Base-by-base conservation (phyloP, 768 basidiomycete species). In the Mycena rebaudengoi region DNA sequence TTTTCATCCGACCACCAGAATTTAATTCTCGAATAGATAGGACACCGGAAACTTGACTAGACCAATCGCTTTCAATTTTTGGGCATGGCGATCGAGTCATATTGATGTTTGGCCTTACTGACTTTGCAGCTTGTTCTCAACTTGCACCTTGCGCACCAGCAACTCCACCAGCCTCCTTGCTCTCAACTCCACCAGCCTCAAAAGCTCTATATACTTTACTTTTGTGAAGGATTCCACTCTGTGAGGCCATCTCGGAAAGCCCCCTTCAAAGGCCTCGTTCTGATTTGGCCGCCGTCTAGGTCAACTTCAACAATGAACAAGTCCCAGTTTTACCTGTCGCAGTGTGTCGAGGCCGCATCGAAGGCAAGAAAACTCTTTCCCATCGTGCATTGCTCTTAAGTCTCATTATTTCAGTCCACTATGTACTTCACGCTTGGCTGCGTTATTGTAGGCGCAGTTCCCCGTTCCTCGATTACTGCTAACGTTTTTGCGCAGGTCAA, bases 381-480 rank as follows among this genome's bases (percentile, higher is more conserved):
- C 30, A 23, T 16, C 16, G 4, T 16, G 18, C 29, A 25, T 40
- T 32, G 29, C 21, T 49, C 25, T 35, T 20, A 35, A 60, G 54
- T 26, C 57, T 44, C 35, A 39, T 11, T 21, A 58, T 29, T 26
- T 28, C 33, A 83, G 82, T 70, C 78, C 7, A 48, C 80, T 35
- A 84, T 85, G 84, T 79, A 76, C 52, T 83, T 80, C 68, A 82
- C 76, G 16, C 78, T 86, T 35, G 83, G 83, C 20, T 80, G 82
- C 4, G 78, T 81, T 18, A 76, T 68, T 78, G 73, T 73, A 26
- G 6, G 59, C 14, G 1, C 16, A 20, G 18, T 44, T 7, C 28
- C 33, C 7, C 3, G 12, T 1, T 33, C n/a, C 18, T 12, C 18
- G 4, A 32, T 46, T 14, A 29, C 33, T 29, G 21, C 25, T 43